Base-by-base conservation (phyloP, 1,284 basidiomycete species). In the Cerrena zonata region DNA sequence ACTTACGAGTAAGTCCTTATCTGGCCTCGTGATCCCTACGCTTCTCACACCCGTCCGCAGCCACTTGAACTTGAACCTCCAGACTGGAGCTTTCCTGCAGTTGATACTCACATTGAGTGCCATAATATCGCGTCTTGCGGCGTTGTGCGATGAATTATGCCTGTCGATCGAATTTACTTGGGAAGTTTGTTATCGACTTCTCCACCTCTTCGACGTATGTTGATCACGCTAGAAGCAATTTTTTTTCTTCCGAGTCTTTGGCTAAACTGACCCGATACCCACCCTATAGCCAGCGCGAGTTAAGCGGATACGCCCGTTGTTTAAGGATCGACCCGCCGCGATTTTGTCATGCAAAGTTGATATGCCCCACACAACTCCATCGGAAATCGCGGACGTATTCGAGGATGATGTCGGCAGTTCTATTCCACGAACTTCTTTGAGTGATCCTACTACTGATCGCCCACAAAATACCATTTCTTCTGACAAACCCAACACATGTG, bases 61-160 rank as follows among this genome's bases (percentile, higher is more conserved):
- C 43, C 77, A 77, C 26, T 79, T 88, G 51, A 67, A 72, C 26
- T 68, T 82, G 21, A 76, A 78, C 44, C 78, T 89, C 72, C 83
- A 85, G 61, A 77, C 78, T 1, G 86, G 82, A 13, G 82, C 84
- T 18, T 90, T 90, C 59, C 68, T 86, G 3, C 83, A 86, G 53
- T 60, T 87, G 10, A 69, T 84, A 12, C 60, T 90, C 26, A 71
- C 78, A 2, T 69, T 89, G 30, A 68, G 73, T 19, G 81, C 80
- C 5, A 75, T 88, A 41, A 69, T 74, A 34, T 83, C 84, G 1
- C 76, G 87, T 50, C 65, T 86, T 56, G 68, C 68, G 27, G 58
- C 65, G 2, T 59, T 87, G n/a, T 62, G 73, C 15, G 61, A 63
- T 27, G 78, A 81, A 48, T 53, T 84, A 2, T 58, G 64, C 2